These are phyloP conservation scores for Ophiocordyceps camponoti-rufipedis DNA, from an alignment of 2,329 filamentous ascomycete genomes.

Conservation along the genomic window DNA sequence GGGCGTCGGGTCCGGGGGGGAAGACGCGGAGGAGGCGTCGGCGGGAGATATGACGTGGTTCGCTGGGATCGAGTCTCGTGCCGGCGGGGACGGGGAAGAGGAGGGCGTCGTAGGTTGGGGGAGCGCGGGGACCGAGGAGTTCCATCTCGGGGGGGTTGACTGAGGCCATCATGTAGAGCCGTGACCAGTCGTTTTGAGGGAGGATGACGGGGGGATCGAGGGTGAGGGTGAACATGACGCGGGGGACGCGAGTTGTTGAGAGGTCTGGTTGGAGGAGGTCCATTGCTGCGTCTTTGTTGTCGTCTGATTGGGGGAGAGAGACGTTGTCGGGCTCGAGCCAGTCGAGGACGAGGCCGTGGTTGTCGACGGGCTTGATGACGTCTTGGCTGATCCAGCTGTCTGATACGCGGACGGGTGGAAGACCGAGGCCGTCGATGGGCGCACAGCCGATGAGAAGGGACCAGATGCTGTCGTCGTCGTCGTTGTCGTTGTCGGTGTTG, in stretches of 20 bases:
- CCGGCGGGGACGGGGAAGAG: constrained; percentile 34
- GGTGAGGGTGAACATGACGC: constrained; percentile 56
- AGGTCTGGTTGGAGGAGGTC: constrained; percentile 29
- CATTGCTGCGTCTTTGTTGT: constrained; percentile 30
- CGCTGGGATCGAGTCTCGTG: constrained; percentile 34
- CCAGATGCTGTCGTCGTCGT: constrained; percentile 36
- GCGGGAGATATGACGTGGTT: constrained; percentile 35
- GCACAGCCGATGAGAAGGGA: constrained; percentile 50
- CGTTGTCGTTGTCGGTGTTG: constrained; percentile 17
- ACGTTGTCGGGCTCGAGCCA: constrained; percentile 58
- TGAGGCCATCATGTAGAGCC: constrained; percentile 40
- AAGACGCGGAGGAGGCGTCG: constrained; percentile 27
- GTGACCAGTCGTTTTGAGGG: constrained; percentile 42
- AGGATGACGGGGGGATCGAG: constrained; percentile 60
- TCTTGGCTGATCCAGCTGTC: constrained; percentile 54
- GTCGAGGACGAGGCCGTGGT: constrained; percentile 33
- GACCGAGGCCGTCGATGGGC: constrained; percentile 21
- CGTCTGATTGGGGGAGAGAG: constrained; percentile 28
- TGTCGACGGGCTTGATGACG: constrained; percentile 36
- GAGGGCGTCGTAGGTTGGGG: constrained; percentile 36
- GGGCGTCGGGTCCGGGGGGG: constrained; percentile 8
- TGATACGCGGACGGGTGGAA: constrained; percentile 51
- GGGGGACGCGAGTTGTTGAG: constrained; percentile 37
- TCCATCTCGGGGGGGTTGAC: constrained; percentile 19
- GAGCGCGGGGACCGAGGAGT: constrained; percentile 10